Base-by-base conservation (phyloP, 805 yeast genomes). In the Vanderwaltozyma yarrowii region DNA sequence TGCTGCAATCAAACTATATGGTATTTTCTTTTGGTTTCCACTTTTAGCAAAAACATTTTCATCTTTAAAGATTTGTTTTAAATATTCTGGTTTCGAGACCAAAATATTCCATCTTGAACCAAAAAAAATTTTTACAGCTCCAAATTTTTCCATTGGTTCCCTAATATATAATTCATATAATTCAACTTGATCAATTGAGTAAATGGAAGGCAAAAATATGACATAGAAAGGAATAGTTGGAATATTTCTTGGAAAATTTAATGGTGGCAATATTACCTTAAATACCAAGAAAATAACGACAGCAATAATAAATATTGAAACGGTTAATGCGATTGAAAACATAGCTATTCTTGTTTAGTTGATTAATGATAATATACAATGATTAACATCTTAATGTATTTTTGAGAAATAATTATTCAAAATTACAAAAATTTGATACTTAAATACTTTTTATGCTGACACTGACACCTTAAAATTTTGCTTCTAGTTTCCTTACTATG, bases 201-300 rank as follows among this genome's bases (percentile, higher is more conserved):
- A 62, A 24, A 65, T 53, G 0, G 65, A 44, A 0, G 76, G 69
- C 18, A 75, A 47, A 44, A 75, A 72, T 0, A 73, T 62, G 3
- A 73, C 78, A 47, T 72, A 75, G 45, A 75, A 73, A 2, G 81
- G 80, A n/a, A 76, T 64, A 0, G 79, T 74, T 4, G 81, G 80
- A 20, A 75, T 73, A 34, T 65, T 70, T 32, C 42, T 56, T 0
- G 79, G 80, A 46, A 73, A 73, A 41, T 65, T 64, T 28, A 52
- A 50, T 3, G 80, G 80, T 4, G 79, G 79, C 5, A 67, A 37
- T 3, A 50, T 43, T 2, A 57, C 35, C 30, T 39, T 46, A 20
- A 54, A 28, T n/a, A 30, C 20, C 7, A 25, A 15, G 10, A 33
- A 18, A 18, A 33, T 16, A 14, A 11, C 1, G 6, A 33, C 20